A percentile compares a stretch with the other conserved stretches of the same genome.
Evolutionary conservation across 2,329 filamentous ascomycete genomes (phyloP).

Genomic region (Endocalyx cinctus): DNA sequence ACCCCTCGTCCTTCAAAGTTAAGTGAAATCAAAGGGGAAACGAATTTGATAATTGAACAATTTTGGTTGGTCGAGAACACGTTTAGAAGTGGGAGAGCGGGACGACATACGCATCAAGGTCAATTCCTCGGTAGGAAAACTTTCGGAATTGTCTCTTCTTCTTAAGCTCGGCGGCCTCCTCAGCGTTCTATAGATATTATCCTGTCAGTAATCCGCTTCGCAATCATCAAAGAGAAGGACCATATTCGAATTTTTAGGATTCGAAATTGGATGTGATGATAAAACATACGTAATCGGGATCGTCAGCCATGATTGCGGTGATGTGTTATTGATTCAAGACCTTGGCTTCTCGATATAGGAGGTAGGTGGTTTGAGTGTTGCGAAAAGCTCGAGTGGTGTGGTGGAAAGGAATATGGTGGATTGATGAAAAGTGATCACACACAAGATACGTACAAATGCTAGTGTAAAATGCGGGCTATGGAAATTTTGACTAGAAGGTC

Average conservation of each 20-base stretch:
- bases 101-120: constrained; percentile 88
- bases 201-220: constrained; percentile 28
- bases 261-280: constrained; percentile 11
- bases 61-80: too few relatives aligned
- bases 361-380: too few relatives aligned
- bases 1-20: background rate
- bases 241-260: constrained; percentile 3
- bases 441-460: too few relatives aligned
- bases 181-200: constrained; percentile 68
- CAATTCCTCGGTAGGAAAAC: constrained; percentile 99
- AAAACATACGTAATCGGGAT: constrained; percentile 70
- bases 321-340: constrained; percentile 30
- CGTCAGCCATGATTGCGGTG: constrained; percentile 72
- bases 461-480: too few relatives aligned
- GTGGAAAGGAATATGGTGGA: too few relatives aligned
- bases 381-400: too few relatives aligned
- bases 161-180: constrained; percentile 99
- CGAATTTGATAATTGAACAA: background rate
- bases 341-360: too few relatives aligned
- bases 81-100: constrained; percentile 2
- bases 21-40: background rate
- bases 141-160: constrained; percentile 99
- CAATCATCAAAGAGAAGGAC: too few relatives aligned
- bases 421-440: too few relatives aligned
- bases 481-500: too few relatives aligned